Evolutionary conservation across 768 basidiomycete species (phyloP).

Genomic region (Auriscalpium microsporum): DNA sequence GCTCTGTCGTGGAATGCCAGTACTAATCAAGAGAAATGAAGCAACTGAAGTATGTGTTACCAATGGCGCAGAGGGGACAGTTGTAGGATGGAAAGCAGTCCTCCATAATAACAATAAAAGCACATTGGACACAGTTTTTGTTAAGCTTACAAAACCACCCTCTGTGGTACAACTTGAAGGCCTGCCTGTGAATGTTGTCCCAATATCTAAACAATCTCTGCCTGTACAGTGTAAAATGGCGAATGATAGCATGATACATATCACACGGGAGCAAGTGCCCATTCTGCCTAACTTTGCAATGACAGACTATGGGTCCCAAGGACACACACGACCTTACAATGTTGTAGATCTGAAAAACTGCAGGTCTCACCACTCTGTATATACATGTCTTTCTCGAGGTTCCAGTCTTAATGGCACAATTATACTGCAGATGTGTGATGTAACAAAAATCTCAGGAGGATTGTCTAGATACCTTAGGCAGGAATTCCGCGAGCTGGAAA

Average conservation of each 20-base stretch:
- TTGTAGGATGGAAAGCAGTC: slow-evolving; percentile 9
- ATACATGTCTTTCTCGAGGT: too few relatives aligned
- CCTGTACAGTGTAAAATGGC: slow-evolving; percentile 5
- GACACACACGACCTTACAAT: too few relatives aligned
- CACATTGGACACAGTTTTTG: slow-evolving; percentile 10
- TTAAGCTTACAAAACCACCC: slow-evolving; percentile 5
- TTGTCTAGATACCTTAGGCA: slow-evolving; percentile 7
- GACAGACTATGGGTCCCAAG: slow-evolving; percentile 8
- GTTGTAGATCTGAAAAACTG: too few relatives aligned
- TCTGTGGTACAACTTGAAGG: slow-evolving; percentile 5
- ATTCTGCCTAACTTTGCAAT: slow-evolving; percentile 18
- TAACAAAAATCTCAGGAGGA: slow-evolving; percentile 4
- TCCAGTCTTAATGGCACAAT: background rate
- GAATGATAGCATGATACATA: background rate
- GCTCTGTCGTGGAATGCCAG: slow-evolving; percentile 18
- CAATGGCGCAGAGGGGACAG: slow-evolving; percentile 17
- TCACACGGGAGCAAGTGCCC: slow-evolving; percentile 9
- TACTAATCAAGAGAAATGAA: slow-evolving; percentile 16
- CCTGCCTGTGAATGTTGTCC: slow-evolving; percentile 15
- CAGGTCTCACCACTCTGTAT: too few relatives aligned
- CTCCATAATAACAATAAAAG: background rate
- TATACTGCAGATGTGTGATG: slow-evolving; percentile 12
- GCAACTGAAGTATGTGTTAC: slow-evolving; percentile 20
- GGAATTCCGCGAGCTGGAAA: slow-evolving; percentile 14
- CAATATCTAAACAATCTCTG: background rate